Conservation (phyloP, 179 eudicot genomes). For the Drosera spatulata region DNA sequence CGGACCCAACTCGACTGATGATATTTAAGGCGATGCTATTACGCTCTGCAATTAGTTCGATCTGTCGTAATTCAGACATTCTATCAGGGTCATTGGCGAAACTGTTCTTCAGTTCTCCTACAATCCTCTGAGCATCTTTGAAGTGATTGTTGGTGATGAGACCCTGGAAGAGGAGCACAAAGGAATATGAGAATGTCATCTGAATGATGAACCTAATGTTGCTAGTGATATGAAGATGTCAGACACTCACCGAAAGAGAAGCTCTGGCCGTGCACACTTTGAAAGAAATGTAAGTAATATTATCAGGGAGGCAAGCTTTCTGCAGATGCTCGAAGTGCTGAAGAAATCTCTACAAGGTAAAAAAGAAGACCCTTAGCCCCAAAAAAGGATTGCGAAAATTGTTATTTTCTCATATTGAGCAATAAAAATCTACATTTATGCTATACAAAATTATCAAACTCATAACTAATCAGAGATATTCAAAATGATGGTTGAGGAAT, state of each 20-base stretch:
- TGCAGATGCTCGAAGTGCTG: constrained; percentile 95
- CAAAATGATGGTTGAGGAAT: too few relatives aligned
- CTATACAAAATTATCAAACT: too few relatives aligned
- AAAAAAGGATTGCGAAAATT: too few relatives aligned
- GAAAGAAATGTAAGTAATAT: constrained; percentile 57
- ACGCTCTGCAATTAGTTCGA: constrained; percentile 95
- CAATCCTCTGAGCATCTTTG: constrained; percentile 80
- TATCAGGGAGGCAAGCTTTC: constrained; percentile 84
- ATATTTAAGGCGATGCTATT: constrained; percentile 71
- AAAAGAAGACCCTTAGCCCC: background rate
- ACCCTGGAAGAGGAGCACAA: constrained; percentile 25
- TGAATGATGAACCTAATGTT: background rate
- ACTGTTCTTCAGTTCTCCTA: constrained; percentile 59
- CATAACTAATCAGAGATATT: too few relatives aligned
- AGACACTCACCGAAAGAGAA: constrained; percentile 51
- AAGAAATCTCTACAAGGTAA: constrained; percentile 50
- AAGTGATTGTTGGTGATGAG: constrained; percentile 54
- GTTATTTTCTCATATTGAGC: too few relatives aligned
- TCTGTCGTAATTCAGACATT: constrained; percentile 57
- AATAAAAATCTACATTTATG: too few relatives aligned
- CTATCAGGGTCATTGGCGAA: constrained; percentile 52
- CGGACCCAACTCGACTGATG: constrained; percentile 49
- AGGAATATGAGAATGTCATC: background rate
- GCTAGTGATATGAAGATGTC: background rate
- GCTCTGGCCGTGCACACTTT: constrained; percentile 56